Evolutionary conservation across 257 asterid genomes (phyloP), one percentile per base, ranked within the genome.

Genomic region (Agastache rugosa): DNA sequence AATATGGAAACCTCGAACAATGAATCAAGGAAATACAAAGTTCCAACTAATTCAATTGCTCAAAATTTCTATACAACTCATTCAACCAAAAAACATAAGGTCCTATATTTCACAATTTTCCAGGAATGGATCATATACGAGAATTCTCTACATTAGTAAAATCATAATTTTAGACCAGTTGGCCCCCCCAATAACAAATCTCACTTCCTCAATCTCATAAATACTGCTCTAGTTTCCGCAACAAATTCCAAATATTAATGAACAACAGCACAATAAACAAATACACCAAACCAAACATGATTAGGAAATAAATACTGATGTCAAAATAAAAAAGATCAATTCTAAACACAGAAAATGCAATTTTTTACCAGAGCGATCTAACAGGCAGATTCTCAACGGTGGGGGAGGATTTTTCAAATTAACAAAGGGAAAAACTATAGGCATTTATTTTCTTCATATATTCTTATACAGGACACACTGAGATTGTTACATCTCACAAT

Each of bases 101-200:
- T 3, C 60, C 17, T 35, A 25, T 0, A 67, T 55, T 23, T 8
- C n/a, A 74, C 25, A 29, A 29, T 29, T 29, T 29, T 29, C 58
- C 47, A 35, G n/a, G 15, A 48, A 37, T 1, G 16, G 15, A 63
- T 29, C 63, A 74, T 19, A 29, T 11, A 58, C 77, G 63, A 45
- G 35, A 39, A 41, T 60, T 72, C 35, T 73, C 72, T 37, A 56
- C 41, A 25, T 48, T 50, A 67, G 34, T n/a, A 55, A 53, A 61
- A n/a, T 34, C 64, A 62, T 31, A 15, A 20, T 19, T 34, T 65
- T n/a, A 60, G 20, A 20, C 27, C 16, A 64, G 67, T 58, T 73
- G 6, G n/a, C n/a, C n/a, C 31, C 58, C 39, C 3, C 20, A 22
- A 45, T 15, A 7, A 25, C 12, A 64, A 42, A 17, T 15, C 27